phyloP scores from a whole-genome alignment of 108 stramenopile species.

The Schizochytrium sp. region DNA sequence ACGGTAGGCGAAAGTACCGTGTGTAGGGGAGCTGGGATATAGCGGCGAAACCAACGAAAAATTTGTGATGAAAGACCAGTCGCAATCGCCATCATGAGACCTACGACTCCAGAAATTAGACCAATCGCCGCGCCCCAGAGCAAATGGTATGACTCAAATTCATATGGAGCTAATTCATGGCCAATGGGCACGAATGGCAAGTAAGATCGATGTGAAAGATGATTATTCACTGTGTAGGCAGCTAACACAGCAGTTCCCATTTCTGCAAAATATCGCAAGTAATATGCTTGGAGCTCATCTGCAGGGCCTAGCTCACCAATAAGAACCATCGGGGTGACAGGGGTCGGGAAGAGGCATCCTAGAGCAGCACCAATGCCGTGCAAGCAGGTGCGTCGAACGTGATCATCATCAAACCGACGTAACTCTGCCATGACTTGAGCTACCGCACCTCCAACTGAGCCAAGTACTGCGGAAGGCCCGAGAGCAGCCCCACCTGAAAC shows the following conservation, averaged over 20 bases:
- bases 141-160: background rate
- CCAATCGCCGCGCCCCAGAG: background rate
- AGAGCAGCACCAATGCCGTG: conserved; percentile 37
- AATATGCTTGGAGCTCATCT: conserved; percentile 39
- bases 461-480: conserved; percentile 8
- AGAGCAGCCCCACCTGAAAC: conserved; percentile 50
- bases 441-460: conserved; percentile 26
- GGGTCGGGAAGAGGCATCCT: conserved; percentile 20
- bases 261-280: conserved; percentile 33
- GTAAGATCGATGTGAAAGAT: background rate
- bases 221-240: conserved; percentile 1
- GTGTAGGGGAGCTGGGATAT: background rate
- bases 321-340: conserved; percentile 37
- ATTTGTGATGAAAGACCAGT: background rate
- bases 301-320: conserved; percentile 36
- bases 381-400: background rate
- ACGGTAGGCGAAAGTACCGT: background rate
- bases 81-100: background rate
- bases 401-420: conserved; percentile 21
- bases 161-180: background rate
- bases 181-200: conserved; percentile 27
- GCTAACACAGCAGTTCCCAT: conserved; percentile 15
- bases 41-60: background rate
- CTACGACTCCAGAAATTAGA: conserved; percentile 21
- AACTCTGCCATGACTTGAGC: conserved; percentile 3